phyloP scores from a whole-genome alignment of 176 grass and related monocot genomes.

The Metroxylon sagu region DNA sequence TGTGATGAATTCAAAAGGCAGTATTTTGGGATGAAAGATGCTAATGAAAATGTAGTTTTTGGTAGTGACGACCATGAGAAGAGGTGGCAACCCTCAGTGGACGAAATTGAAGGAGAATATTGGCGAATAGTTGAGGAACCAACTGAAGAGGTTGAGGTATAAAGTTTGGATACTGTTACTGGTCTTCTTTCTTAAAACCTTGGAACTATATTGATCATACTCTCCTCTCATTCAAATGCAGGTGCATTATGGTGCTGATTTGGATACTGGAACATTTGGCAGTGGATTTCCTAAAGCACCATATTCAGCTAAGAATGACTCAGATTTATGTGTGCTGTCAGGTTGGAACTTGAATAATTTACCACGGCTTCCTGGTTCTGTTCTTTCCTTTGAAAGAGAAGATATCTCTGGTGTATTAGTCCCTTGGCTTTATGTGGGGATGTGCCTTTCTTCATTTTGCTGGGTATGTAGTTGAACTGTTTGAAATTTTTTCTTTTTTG shows the following conservation, averaged over 20 bases:
- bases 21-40: conserved; percentile 55
- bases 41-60: conserved; percentile 1
- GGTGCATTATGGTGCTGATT: conserved; percentile 94
- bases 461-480: conserved; percentile 44
- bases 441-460: conserved; percentile 99
- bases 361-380: conserved; percentile 50
- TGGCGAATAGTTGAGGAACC: conserved; percentile 82
- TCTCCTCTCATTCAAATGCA: conserved; percentile 17
- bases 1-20: conserved; percentile 63
- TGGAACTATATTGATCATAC: not conserved
- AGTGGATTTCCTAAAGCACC: conserved; percentile 65
- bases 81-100: conserved; percentile 51
- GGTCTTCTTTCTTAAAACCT: too few relatives aligned
- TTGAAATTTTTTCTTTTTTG: not conserved
- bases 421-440: conserved; percentile 95
- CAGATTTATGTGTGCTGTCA: conserved; percentile 40
- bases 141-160: conserved; percentile 86
- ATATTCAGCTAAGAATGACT: conserved; percentile 31
- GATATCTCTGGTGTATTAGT: conserved; percentile 94
- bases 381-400: conserved; percentile 79
- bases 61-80: conserved; percentile 22
- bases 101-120: conserved; percentile 97
- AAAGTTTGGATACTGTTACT: not conserved
- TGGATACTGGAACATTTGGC: conserved; percentile 72
- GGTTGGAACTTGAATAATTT: conserved; percentile 95